Evolutionary conservation across 2,329 filamentous ascomycete species (phyloP).

Genomic region (Sarocladium kiliense): DNA sequence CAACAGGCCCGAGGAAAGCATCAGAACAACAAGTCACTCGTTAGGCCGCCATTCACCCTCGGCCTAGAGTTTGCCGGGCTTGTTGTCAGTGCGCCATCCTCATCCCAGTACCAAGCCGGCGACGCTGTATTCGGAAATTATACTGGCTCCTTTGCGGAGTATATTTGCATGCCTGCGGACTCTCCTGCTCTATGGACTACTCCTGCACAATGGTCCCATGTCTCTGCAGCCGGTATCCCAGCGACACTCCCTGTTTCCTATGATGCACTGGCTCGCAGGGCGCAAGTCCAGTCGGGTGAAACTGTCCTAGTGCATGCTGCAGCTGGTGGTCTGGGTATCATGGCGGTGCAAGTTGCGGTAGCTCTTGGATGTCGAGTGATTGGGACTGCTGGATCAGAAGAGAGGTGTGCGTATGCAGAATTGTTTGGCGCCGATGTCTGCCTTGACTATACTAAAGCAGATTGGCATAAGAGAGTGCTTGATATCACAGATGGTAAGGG

Average conservation of each 20-base stretch:
- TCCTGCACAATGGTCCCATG: slow-evolving; percentile 38
- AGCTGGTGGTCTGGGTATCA: slow-evolving; percentile 49
- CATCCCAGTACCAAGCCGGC: slow-evolving; percentile 34
- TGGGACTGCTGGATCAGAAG: slow-evolving; percentile 41
- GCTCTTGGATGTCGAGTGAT: slow-evolving; percentile 48
- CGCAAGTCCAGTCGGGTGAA: slow-evolving; percentile 36
- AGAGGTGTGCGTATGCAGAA: slow-evolving; percentile 37
- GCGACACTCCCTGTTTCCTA: slow-evolving; percentile 50
- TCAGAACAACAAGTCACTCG: slow-evolving; percentile 53
- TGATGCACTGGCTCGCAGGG: slow-evolving; percentile 39
- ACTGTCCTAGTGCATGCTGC: slow-evolving; percentile 51
- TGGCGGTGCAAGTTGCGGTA: slow-evolving; percentile 51
- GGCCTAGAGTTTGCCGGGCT: slow-evolving; percentile 58
- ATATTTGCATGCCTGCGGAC: slow-evolving; percentile 35
- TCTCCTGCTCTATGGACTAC: slow-evolving; percentile 32
- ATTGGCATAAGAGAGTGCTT: slow-evolving; percentile 49
- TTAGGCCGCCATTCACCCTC: slow-evolving; percentile 51
- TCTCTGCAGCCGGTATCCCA: slow-evolving; percentile 47
- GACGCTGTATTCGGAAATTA: slow-evolving; percentile 49
- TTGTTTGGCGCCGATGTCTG: slow-evolving; percentile 33
- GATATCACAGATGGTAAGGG: slow-evolving; percentile 41
- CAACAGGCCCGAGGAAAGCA: slow-evolving; percentile 50
- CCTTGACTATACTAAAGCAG: slow-evolving; percentile 31
- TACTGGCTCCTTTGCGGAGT: slow-evolving; percentile 48
- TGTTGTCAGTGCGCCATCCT: slow-evolving; percentile 32